Evolutionary conservation across 2,329 filamentous ascomycete species (phyloP).

Genomic region (Trichophyton simii): DNA sequence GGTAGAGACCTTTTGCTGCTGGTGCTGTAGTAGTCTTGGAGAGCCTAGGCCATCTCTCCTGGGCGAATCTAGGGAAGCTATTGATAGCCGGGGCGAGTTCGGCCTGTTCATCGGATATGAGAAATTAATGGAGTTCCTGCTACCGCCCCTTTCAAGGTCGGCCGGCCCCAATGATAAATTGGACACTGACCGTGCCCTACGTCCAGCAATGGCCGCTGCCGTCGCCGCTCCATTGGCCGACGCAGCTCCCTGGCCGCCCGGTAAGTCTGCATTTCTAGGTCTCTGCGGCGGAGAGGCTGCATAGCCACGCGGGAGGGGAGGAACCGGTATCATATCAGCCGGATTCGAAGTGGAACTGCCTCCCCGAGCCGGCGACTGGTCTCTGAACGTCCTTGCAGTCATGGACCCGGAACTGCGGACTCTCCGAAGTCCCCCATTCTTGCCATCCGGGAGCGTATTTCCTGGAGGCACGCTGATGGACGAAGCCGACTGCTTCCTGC

Average conservation of each 20-base stretch:
- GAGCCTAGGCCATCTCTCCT: background rate
- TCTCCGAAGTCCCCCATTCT: slow-evolving; percentile 43
- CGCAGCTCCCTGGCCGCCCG: slow-evolving; percentile 36
- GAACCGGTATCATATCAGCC: slow-evolving; percentile 52
- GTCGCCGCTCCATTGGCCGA: slow-evolving; percentile 28
- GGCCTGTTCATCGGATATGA: slow-evolving; percentile 35
- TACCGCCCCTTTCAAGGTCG: slow-evolving; percentile 29
- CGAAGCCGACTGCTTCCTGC: slow-evolving; percentile 59
- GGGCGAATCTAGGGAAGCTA: background rate
- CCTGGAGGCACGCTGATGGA: slow-evolving; percentile 46
- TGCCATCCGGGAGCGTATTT: slow-evolving; percentile 29
- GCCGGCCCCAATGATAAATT: slow-evolving; percentile 18
- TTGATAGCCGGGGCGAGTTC: slow-evolving; percentile 26
- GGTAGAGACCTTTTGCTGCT: background rate
- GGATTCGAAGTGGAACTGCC: slow-evolving; percentile 38
- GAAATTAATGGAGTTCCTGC: slow-evolving; percentile 37
- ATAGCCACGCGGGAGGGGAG: slow-evolving; percentile 50
- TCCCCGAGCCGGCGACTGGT: slow-evolving; percentile 48
- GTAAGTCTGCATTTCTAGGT: slow-evolving; percentile 42
- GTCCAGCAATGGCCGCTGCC: slow-evolving; percentile 30
- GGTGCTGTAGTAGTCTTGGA: background rate
- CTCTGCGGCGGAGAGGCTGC: slow-evolving; percentile 22
- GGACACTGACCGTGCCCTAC: slow-evolving; percentile 20
- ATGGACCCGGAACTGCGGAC: slow-evolving; percentile 66
- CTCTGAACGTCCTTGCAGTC: slow-evolving; percentile 77